phyloP scores from a whole-genome alignment of 306 rosid species.

The Quercus bicolor region DNA sequence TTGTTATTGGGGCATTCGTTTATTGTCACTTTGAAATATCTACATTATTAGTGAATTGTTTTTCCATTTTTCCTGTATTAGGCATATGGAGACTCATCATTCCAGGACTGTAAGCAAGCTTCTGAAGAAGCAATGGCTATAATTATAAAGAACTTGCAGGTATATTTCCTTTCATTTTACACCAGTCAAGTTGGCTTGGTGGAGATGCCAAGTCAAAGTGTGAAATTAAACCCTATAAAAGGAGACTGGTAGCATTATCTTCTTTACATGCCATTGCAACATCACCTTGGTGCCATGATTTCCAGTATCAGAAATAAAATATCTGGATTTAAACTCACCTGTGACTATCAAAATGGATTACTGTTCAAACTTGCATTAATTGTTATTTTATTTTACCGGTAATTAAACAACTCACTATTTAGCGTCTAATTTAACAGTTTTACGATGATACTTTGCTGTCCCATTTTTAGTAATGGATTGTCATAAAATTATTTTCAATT shows the following conservation, averaged over 20 bases:
- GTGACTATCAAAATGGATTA: not conserved
- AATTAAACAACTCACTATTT: not conserved
- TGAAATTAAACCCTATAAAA: not conserved
- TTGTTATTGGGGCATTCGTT: not conserved
- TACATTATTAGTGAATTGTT: slow-evolving; percentile 13
- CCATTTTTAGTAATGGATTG: not conserved
- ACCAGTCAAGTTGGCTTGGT: not conserved
- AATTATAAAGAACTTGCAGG: slow-evolving; percentile 76
- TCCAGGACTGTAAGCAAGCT: slow-evolving; percentile 83
- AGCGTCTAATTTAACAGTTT: not conserved
- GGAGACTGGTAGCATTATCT: not conserved
- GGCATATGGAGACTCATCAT: slow-evolving; percentile 93
- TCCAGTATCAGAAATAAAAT: not conserved
- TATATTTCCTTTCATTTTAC: slow-evolving; percentile 26
- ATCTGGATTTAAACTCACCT: not conserved
- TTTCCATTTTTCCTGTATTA: slow-evolving; percentile 29
- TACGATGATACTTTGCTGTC: not conserved
- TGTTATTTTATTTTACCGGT: not conserved
- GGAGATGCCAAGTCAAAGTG: slow-evolving; percentile 1
- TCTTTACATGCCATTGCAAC: not conserved
- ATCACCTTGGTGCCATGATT: not conserved
- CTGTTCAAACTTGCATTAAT: not conserved
- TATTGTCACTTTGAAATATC: not conserved
- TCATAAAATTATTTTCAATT: not conserved
- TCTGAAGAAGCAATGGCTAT: slow-evolving; percentile 83